These are phyloP conservation scores for Triticum timopheevii DNA, from an alignment of 176 grass and related monocot genomes.

Conservation along the genomic window DNA sequence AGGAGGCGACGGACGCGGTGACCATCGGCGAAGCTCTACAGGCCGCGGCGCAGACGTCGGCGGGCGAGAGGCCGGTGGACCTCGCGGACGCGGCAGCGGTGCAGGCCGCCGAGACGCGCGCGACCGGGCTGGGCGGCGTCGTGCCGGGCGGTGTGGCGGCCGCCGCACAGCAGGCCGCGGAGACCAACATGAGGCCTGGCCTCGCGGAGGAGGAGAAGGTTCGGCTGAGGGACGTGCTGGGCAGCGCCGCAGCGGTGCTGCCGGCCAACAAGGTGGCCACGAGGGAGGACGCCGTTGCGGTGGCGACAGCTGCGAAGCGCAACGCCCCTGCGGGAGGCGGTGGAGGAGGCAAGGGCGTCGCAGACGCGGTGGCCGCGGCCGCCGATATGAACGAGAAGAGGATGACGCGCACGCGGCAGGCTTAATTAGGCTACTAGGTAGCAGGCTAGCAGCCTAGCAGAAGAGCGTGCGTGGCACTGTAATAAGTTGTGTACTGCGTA, in stretches of 20 bases:
- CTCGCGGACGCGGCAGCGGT: constrained; percentile 30
- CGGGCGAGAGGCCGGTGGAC: neutral
- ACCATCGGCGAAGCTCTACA: constrained; percentile 46
- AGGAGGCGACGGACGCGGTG: constrained; percentile 20
- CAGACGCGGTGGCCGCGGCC: constrained; percentile 31
- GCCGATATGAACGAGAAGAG: constrained; percentile 37
- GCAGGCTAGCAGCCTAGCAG: too few species aligned
- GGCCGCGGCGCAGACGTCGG: constrained; percentile 9
- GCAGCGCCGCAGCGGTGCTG: constrained; percentile 8
- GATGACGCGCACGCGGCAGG: neutral
- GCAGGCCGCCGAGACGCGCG: constrained; percentile 38
- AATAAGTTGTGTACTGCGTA: too few species aligned
- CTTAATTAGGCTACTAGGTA: neutral
- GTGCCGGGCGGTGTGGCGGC: constrained; percentile 39
- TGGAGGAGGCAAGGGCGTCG: neutral
- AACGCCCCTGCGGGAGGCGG: neutral
- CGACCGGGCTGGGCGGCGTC: constrained; percentile 21
- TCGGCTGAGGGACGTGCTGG: constrained; percentile 36
- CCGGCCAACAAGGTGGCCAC: constrained; percentile 40
- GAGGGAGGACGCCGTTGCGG: constrained; percentile 39
- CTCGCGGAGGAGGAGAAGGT: neutral
- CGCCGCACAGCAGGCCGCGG: constrained; percentile 21
- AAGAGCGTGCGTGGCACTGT: too few species aligned
- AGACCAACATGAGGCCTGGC: neutral
- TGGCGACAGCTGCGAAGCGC: neutral